Conservation (phyloP, 139 green algal species). For the Chlamydomonas applanata region DNA sequence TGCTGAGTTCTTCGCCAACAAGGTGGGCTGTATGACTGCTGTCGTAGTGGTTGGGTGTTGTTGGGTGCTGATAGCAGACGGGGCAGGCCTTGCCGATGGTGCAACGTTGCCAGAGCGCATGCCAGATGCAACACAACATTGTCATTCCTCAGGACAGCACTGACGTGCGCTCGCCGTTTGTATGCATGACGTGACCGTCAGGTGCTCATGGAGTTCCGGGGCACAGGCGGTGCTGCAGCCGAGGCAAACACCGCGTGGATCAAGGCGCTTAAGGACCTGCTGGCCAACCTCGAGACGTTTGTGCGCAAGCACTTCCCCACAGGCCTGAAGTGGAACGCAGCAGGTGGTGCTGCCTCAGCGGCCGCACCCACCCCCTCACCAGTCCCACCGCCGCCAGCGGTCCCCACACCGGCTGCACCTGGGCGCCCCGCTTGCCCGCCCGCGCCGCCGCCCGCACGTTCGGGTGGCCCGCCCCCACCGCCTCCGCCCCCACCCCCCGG, state of each 20-base stretch:
- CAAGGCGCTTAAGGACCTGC: conserved; percentile 69
- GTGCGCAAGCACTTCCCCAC: conserved; percentile 54
- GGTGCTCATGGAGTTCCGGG: conserved; percentile 68
- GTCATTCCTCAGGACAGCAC: no score
- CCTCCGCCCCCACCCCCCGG: conserved; percentile 57
- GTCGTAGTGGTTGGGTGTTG: not conserved
- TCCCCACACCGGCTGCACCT: not conserved
- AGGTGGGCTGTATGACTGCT: conserved; percentile 37
- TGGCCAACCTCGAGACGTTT: conserved; percentile 41
- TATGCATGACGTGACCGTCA: no score
- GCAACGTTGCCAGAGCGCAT: no score
- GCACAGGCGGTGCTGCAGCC: conserved; percentile 16
- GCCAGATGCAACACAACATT: no score
- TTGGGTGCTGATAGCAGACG: no score
- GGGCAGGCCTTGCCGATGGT: no score
- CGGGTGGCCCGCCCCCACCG: conserved; percentile 35
- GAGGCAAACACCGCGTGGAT: conserved; percentile 69
- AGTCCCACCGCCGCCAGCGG: not conserved
- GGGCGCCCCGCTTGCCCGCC: not conserved
- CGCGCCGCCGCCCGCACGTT: conserved; percentile 4
- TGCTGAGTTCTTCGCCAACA: conserved; percentile 92
- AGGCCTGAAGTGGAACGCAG: conserved; percentile 71
- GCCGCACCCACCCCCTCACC: not conserved
- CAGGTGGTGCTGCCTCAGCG: conserved; percentile 18
- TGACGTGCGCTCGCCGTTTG: no score